Percentiles rank a stretch among this genome's conserved stretches.
Evolutionary conservation across 176 grass and related monocot species (phyloP).

Genomic region (Neostapfia colusana): DNA sequence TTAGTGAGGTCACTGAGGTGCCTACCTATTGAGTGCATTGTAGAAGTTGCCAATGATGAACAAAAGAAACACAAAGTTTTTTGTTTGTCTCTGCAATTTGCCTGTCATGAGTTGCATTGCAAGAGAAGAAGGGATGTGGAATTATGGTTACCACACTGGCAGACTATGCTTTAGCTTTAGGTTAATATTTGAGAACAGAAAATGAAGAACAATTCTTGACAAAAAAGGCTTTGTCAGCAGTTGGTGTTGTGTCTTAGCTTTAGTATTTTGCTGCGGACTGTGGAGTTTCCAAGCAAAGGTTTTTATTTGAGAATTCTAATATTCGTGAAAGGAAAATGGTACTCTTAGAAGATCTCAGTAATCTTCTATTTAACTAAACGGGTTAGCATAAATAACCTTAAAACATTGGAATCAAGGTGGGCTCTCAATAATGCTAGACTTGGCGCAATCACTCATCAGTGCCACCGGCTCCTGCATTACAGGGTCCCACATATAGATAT

Average conservation of each 20-base stretch:
- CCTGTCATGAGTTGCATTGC: constrained; percentile 39
- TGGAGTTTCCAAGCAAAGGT: constrained; percentile 36
- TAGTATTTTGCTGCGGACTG: constrained; percentile 47
- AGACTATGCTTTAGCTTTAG: constrained; percentile 55
- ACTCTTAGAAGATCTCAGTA: constrained; percentile 18
- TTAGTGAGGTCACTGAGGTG: constrained; percentile 32
- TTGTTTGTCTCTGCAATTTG: constrained; percentile 37
- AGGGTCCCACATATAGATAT: constrained; percentile 25
- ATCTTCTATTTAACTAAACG: constrained; percentile 15
- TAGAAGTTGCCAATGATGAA: constrained; percentile 27
- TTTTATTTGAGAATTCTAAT: too few species aligned
- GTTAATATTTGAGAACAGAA: constrained; percentile 52
- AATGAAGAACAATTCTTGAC: constrained; percentile 39
- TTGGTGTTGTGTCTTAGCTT: constrained; percentile 39
- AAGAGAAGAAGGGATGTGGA: constrained; percentile 39
- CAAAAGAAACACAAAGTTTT: constrained; percentile 30
- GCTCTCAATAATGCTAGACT: constrained; percentile 43
- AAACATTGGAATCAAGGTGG: constrained; percentile 17
- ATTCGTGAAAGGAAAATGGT: neutral
- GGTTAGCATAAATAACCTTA: neutral
- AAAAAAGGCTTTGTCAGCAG: constrained; percentile 35
- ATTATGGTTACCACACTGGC: constrained; percentile 44
- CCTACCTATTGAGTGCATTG: constrained; percentile 38
- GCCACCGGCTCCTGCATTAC: constrained; percentile 30
- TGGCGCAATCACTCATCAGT: constrained; percentile 31